Percentiles rank a stretch among this genome's conserved stretches.
Conservation (phyloP, 2,329 filamentous ascomycete genomes). For the Celoporthe dispersa region DNA sequence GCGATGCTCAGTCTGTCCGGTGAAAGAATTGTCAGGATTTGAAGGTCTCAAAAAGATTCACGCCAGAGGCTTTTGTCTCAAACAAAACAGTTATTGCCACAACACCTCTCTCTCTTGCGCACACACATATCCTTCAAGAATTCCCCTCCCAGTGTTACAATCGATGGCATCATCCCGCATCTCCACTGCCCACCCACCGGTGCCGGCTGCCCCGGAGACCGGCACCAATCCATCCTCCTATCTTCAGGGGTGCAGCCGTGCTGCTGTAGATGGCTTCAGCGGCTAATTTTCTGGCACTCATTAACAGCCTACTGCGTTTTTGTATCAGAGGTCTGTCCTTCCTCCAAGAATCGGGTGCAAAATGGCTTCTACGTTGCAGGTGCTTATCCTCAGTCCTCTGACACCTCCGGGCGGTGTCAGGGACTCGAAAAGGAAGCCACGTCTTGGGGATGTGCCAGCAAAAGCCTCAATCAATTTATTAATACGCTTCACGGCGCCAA, state of each 20-base stretch:
- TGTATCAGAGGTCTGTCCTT: no score
- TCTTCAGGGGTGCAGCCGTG: neutral
- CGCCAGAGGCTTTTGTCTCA: neutral
- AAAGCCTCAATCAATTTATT: neutral
- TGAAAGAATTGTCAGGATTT: neutral
- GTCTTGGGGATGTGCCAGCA: neutral
- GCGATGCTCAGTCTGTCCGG: neutral
- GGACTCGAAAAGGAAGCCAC: neutral
- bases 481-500: neutral
- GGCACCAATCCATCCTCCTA: neutral
- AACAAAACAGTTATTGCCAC: neutral
- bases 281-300: no score
- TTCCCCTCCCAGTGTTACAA: neutral
- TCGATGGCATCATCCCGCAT: conserved; percentile 15
- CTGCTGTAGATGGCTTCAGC: neutral
- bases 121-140: neutral
- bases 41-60: neutral
- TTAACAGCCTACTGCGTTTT: no score
- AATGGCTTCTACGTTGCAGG: no score
- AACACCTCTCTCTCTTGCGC: neutral
- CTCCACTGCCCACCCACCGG: neutral
- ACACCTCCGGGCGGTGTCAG: neutral
- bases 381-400: neutral
- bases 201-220: neutral
- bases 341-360: no score